Percentiles rank a stretch among this genome's conserved stretches.
These are phyloP conservation scores for Kandelia obovata DNA, from an alignment of 345 rosid genomes.

Conservation along the genomic window DNA sequence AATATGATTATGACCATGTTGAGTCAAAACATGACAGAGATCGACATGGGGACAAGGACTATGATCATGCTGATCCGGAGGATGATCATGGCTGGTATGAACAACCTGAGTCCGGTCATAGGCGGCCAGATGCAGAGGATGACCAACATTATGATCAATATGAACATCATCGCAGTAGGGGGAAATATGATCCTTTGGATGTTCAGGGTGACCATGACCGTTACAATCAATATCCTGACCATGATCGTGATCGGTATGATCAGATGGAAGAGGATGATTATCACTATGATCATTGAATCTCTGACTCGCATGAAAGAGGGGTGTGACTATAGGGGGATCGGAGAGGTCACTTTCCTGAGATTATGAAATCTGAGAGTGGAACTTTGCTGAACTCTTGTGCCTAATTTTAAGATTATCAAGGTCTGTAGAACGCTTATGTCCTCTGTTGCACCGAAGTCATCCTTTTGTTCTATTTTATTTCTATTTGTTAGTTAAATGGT, in stretches of 20 bases:
- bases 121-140: slow-evolving; percentile 41
- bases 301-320: slow-evolving; percentile 36
- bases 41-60: slow-evolving; percentile 52
- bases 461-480: not conserved
- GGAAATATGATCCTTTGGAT: slow-evolving; percentile 35
- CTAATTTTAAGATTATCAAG: not conserved
- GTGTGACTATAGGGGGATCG: slow-evolving; percentile 19
- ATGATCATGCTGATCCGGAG: slow-evolving; percentile 50
- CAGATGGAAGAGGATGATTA: slow-evolving; percentile 62
- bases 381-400: not conserved
- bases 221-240: slow-evolving; percentile 56
- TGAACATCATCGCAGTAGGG: slow-evolving; percentile 49
- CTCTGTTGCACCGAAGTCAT: not conserved
- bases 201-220: slow-evolving; percentile 51
- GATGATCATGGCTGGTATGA: slow-evolving; percentile 55
- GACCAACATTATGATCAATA: slow-evolving; percentile 49
- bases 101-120: slow-evolving; percentile 49
- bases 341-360: slow-evolving; percentile 23
- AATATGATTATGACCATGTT: slow-evolving; percentile 50
- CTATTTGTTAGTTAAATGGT: not conserved
- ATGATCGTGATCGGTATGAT: slow-evolving; percentile 52
- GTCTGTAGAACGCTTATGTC: not conserved
- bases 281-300: slow-evolving; percentile 43
- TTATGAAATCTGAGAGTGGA: slow-evolving; percentile 14
- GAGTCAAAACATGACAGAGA: slow-evolving; percentile 62